A percentile compares a stretch with the other conserved stretches of the same genome.
Conservation (phyloP, 192 early-diverging fungal genomes). For the Umbelopsis ramanniana region DNA sequence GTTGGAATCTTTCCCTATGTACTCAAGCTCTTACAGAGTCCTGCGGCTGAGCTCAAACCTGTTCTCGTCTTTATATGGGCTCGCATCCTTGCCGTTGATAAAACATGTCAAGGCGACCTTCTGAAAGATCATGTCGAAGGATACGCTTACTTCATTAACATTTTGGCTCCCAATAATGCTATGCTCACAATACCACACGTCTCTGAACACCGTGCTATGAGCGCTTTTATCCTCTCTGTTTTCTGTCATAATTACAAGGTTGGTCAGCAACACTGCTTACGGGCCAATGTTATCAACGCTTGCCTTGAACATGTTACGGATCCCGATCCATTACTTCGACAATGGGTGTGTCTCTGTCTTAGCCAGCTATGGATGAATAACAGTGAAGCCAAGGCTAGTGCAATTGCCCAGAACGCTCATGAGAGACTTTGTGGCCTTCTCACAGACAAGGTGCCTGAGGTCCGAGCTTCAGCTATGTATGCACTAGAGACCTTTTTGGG, state of each 20-base stretch:
- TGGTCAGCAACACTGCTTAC: conserved; percentile 86
- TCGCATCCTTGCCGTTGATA: conserved; percentile 92
- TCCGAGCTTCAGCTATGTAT: conserved; percentile 82
- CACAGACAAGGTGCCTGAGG: conserved; percentile 74
- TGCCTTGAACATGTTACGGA: conserved; percentile 71
- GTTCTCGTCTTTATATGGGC: conserved; percentile 98
- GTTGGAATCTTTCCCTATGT: conserved; percentile 99
- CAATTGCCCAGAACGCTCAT: conserved; percentile 66
- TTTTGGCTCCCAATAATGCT: conserved; percentile 76
- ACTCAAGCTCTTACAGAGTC: conserved; percentile 90
- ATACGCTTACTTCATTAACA: conserved; percentile 91
- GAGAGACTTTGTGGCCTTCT: conserved; percentile 62
- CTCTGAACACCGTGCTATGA: conserved; percentile 92
- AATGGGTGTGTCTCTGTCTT: conserved; percentile 90
- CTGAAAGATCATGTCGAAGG: conserved; percentile 80
- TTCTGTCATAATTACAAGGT: conserved; percentile 85
- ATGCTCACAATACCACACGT: conserved; percentile 70
- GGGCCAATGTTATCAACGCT: conserved; percentile 67
- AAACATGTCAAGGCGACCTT: conserved; percentile 86
- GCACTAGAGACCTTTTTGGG: conserved; percentile 82
- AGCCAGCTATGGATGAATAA: conserved; percentile 84
- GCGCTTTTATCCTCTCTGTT: conserved; percentile 91
- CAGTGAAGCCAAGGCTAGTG: conserved; percentile 69
- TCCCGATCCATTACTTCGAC: conserved; percentile 75
- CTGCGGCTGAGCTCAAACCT: conserved; percentile 90